These are phyloP conservation scores for Pneumocystis jirovecii DNA, from an alignment of 1,139 yeast genomes.

Conservation along the genomic window DNA sequence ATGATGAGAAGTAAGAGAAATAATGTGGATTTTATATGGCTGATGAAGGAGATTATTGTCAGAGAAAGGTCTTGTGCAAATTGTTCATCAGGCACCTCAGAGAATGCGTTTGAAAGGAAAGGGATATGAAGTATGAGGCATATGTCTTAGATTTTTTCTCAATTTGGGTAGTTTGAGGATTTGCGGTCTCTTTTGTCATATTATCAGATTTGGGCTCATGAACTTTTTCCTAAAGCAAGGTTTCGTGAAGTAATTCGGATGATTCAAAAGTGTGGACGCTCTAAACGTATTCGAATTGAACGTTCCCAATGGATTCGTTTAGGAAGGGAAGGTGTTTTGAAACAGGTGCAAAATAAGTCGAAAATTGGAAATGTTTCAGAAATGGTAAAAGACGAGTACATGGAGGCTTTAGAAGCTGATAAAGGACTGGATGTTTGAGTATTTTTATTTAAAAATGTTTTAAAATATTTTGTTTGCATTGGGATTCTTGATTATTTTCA, in stretches of 20 bases:
- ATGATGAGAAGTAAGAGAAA: conserved; percentile 18
- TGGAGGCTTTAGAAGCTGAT: background rate
- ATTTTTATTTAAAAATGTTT: background rate
- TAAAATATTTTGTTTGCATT: background rate
- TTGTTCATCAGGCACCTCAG: conserved; percentile 19
- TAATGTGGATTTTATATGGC: no score
- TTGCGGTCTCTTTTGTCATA: conserved; percentile 39
- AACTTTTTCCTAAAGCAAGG: conserved; percentile 61
- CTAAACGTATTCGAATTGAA: conserved; percentile 17
- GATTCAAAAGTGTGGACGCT: conserved; percentile 23
- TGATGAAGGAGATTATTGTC: conserved; percentile 19
- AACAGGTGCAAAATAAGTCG: background rate
- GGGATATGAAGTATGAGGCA: conserved; percentile 22
- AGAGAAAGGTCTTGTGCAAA: conserved; percentile 23
- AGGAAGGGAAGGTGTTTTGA: background rate
- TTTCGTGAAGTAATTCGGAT: conserved; percentile 42
- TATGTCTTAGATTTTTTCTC: background rate
- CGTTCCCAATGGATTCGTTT: conserved; percentile 2
- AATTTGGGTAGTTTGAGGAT: conserved; percentile 26
- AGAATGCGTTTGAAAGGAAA: conserved; percentile 25
- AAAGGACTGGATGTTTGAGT: background rate
- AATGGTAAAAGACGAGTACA: background rate
- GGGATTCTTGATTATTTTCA: background rate
- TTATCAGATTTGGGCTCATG: conserved; percentile 79
- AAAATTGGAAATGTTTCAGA: conserved; percentile 12